phyloP scores from a whole-genome alignment of 1,284 basidiomycete species.

The Trichosporon sp. region DNA sequence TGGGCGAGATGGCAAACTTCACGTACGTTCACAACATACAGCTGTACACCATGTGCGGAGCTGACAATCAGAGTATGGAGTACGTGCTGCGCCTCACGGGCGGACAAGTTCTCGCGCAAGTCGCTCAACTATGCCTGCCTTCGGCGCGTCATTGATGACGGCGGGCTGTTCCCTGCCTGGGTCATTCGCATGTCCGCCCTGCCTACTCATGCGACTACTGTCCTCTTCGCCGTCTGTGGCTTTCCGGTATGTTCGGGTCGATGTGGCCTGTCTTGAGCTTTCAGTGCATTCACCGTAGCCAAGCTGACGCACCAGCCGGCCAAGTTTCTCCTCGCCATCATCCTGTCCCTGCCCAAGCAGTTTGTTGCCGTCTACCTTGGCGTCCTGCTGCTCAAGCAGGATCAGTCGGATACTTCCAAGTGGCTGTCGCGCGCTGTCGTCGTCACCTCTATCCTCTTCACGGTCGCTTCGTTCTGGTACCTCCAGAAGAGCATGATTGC shows the following conservation, averaged over 20 bases:
- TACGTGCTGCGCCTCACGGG: constrained; percentile 37
- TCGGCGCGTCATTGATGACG: constrained; percentile 36
- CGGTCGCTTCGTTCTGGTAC: constrained; percentile 26
- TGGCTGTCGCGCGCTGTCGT: constrained; percentile 27
- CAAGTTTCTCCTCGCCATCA: constrained; percentile 38
- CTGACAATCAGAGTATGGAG: constrained; percentile 35
- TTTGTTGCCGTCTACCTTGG: constrained; percentile 31
- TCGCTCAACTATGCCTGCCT: constrained; percentile 45
- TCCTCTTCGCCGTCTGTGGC: constrained; percentile 43
- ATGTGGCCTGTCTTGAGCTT: too few species aligned
- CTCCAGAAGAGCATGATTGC: constrained; percentile 29
- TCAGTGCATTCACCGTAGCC: neutral
- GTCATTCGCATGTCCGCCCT: constrained; percentile 39
- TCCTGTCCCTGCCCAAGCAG: constrained; percentile 47
- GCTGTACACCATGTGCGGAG: neutral
- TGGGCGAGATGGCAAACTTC: constrained; percentile 44
- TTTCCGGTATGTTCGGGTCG: constrained; percentile 12
- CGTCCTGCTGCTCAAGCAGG: constrained; percentile 2
- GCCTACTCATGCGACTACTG: constrained; percentile 43
- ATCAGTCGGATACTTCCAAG: constrained; percentile 7
- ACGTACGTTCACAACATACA: constrained; percentile 13
- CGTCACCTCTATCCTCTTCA: constrained; percentile 26
- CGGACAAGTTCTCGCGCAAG: constrained; percentile 39
- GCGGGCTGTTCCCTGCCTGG: constrained; percentile 42
- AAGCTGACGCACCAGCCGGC: constrained; percentile 18